Conservation (phyloP, 2,329 filamentous ascomycete genomes). For the Ceratocystis ficicola region DNA sequence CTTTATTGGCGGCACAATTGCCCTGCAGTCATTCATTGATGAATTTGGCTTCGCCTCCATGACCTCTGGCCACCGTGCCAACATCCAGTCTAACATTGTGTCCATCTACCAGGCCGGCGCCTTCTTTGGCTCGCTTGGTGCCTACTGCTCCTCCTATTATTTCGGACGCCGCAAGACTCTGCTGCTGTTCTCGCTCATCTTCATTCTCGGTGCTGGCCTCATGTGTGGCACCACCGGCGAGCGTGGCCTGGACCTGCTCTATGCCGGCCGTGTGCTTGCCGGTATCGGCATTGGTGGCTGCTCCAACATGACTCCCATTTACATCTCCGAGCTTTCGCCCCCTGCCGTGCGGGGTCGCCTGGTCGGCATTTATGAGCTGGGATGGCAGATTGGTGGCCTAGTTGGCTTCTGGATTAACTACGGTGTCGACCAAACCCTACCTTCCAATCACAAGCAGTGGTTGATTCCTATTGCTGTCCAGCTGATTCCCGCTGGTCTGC, state of each 20-base stretch:
- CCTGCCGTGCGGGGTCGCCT: constrained; percentile 52
- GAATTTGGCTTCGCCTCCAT: constrained; percentile 55
- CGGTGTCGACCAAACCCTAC: constrained; percentile 56
- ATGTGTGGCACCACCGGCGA: constrained; percentile 43
- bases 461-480: constrained; percentile 51
- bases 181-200: constrained; percentile 48
- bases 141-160: constrained; percentile 54
- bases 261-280: constrained; percentile 50
- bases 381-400: constrained; percentile 51
- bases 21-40: constrained; percentile 35
- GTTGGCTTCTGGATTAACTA: constrained; percentile 58
- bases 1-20: constrained; percentile 67
- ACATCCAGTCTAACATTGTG: constrained; percentile 63
- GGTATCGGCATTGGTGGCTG: constrained; percentile 52
- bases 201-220: constrained; percentile 53
- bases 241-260: constrained; percentile 52
- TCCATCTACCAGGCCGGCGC: constrained; percentile 68
- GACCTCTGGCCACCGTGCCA: constrained; percentile 36
- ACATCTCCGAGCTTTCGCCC: constrained; percentile 48
- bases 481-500: constrained; percentile 52
- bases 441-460: constrained; percentile 60
- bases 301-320: constrained; percentile 52
- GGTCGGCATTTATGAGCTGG: constrained; percentile 55
- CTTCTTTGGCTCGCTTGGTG: constrained; percentile 66
- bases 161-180: constrained; percentile 55